A percentile compares a stretch with the other conserved stretches of the same genome.
Conservation (phyloP, 805 yeast species). For the Tetrapisispora namnaoensis region DNA sequence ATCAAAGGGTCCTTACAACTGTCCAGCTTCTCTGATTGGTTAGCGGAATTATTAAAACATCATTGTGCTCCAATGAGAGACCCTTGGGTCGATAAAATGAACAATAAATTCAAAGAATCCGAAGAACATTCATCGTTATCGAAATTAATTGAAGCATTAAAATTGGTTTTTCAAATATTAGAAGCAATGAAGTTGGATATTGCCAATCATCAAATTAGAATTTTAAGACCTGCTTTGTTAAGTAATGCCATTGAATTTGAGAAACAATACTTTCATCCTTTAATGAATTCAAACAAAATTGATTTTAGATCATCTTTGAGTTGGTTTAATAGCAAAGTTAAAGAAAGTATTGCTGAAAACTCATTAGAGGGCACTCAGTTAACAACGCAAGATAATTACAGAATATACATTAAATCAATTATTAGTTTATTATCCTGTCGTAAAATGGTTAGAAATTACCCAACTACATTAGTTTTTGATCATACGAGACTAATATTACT, state of each 20-base stretch:
- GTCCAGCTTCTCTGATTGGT: conserved; percentile 60
- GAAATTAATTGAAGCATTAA: conserved; percentile 62
- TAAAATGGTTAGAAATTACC: conserved; percentile 73
- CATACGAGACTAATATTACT: conserved; percentile 66
- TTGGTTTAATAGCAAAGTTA: conserved; percentile 46
- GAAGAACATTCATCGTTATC: conserved; percentile 36
- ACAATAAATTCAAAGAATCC: conserved; percentile 39
- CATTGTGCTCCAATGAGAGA: conserved; percentile 97
- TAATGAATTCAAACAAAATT: conserved; percentile 40
- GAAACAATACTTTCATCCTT: conserved; percentile 59
- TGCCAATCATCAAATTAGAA: conserved; percentile 87
- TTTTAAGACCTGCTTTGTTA: conserved; percentile 71
- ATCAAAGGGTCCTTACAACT: conserved; percentile 63
- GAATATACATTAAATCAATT: conserved; percentile 41
- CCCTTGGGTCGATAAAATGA: conserved; percentile 79
- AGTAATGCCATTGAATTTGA: conserved; percentile 87
- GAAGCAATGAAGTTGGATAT: conserved; percentile 94
- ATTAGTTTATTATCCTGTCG: conserved; percentile 64
- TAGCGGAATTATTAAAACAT: conserved; percentile 66
- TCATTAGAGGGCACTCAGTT: conserved; percentile 4
- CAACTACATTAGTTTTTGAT: conserved; percentile 75
- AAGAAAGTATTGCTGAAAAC: conserved; percentile 17
- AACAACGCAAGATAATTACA: conserved; percentile 26
- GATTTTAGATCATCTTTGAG: conserved; percentile 49
- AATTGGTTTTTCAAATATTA: conserved; percentile 68